A percentile compares a stretch with the other conserved stretches of the same genome.
These are phyloP conservation scores for Ambrosia artemisiifolia DNA, from an alignment of 129 eudicot species.

Conservation along the genomic window DNA sequence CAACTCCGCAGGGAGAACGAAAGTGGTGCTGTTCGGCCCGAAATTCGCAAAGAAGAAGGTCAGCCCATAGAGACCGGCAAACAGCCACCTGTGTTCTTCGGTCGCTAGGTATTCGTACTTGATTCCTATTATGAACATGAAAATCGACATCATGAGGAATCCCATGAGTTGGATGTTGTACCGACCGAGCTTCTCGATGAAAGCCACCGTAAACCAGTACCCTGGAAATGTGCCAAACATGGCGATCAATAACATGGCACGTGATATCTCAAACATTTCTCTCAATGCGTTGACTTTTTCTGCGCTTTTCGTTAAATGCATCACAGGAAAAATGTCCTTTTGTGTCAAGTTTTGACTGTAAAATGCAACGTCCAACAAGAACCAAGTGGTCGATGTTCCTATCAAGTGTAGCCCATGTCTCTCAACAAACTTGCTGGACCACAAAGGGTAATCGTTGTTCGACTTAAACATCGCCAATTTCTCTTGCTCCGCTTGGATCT, in stretches of 20 bases:
- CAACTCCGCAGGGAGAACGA: conserved; percentile 65
- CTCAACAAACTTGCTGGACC: conserved; percentile 36
- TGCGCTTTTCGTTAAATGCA: conserved; percentile 33
- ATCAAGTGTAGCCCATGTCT: conserved; percentile 53
- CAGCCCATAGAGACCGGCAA: conserved; percentile 42
- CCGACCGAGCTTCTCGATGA: conserved; percentile 55
- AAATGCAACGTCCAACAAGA: conserved; percentile 55
- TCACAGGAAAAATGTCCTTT: conserved; percentile 53
- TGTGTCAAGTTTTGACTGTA: conserved; percentile 62
- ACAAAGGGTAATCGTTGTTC: conserved; percentile 39
- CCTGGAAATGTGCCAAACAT: conserved; percentile 60
- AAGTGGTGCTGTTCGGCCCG: conserved; percentile 61
- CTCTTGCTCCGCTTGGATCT: conserved; percentile 43
- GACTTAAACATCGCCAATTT: conserved; percentile 38
- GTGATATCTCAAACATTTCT: conserved; percentile 51
- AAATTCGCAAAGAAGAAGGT: conserved; percentile 67
- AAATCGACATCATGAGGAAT: conserved; percentile 53
- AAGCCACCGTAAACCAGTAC: conserved; percentile 64
- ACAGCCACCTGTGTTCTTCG: conserved; percentile 28
- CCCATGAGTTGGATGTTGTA: conserved; percentile 54
- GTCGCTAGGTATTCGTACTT: conserved; percentile 35
- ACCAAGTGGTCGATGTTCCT: conserved; percentile 58
- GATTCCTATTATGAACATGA: conserved; percentile 52
- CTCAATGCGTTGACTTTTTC: conserved; percentile 35
- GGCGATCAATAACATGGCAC: conserved; percentile 55